These are phyloP conservation scores for Tothia fuscella DNA, from an alignment of 2,329 filamentous ascomycete species.

Conservation along the genomic window DNA sequence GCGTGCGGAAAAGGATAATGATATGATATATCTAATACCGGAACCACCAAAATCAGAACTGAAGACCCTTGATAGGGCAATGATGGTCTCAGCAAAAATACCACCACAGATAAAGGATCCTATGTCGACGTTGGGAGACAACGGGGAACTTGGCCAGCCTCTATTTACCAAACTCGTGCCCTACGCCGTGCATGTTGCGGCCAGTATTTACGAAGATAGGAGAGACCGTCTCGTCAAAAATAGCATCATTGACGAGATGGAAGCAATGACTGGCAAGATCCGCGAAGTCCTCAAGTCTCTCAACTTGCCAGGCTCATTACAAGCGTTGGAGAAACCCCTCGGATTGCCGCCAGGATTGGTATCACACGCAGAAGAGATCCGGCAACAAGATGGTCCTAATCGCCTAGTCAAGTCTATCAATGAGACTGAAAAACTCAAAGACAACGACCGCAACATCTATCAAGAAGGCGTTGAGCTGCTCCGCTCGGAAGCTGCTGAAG, in stretches of 20 bases:
- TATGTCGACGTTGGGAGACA: constrained; percentile 66
- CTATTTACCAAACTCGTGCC: constrained; percentile 87
- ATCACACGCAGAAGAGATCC: constrained; percentile 85
- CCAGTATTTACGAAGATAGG: constrained; percentile 88
- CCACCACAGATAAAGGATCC: constrained; percentile 76
- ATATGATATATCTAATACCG: constrained; percentile 78
- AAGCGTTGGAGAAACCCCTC: constrained; percentile 88
- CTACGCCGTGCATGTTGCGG: constrained; percentile 88
- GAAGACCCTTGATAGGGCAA: constrained; percentile 71
- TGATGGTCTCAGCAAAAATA: constrained; percentile 70
- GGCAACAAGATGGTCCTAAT: constrained; percentile 77
- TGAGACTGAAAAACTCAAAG: constrained; percentile 82
- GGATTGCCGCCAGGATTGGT: constrained; percentile 75
- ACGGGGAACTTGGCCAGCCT: constrained; percentile 68
- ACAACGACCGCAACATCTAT: constrained; percentile 64
- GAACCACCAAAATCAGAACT: constrained; percentile 85
- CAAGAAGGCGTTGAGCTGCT: constrained; percentile 73
- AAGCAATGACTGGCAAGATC: constrained; percentile 66
- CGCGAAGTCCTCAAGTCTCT: constrained; percentile 69
- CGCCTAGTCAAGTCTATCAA: constrained; percentile 68
- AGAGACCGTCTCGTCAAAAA: constrained; percentile 84
- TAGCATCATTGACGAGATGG: constrained; percentile 73
- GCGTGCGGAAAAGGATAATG: constrained; percentile 89
- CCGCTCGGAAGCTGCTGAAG: constrained; percentile 70
- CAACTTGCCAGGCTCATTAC: constrained; percentile 81